These are phyloP conservation scores for Penicillium arizonense DNA, from an alignment of 495 filamentous ascomycete genomes.

Conservation along the genomic window DNA sequence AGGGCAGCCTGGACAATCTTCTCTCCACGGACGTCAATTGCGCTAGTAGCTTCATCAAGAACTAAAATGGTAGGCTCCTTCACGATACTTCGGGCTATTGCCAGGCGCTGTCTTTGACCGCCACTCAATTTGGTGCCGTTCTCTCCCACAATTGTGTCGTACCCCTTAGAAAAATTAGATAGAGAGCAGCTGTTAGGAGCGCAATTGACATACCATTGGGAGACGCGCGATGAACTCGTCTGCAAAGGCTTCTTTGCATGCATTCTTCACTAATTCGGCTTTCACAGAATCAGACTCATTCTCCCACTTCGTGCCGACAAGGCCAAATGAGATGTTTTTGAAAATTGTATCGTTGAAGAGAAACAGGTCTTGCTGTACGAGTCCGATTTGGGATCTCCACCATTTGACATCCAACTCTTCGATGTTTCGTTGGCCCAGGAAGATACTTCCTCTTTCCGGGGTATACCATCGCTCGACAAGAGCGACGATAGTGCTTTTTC, in stretches of 20 bases:
- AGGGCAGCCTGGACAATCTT: conserved; percentile 47
- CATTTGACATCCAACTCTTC: conserved; percentile 73
- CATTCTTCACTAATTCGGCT: conserved; percentile 36
- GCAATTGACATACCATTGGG: conserved; percentile 22
- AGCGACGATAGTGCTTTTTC: conserved; percentile 66
- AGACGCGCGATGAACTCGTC: conserved; percentile 39
- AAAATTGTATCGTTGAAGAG: conserved; percentile 74
- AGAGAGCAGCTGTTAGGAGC: conserved; percentile 21
- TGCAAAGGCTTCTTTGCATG: conserved; percentile 66
- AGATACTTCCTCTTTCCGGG: conserved; percentile 39
- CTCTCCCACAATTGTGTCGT: conserved; percentile 38
- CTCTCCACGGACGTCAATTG: conserved; percentile 50
- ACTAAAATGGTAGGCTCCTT: conserved; percentile 79
- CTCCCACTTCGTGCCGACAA: conserved; percentile 65
- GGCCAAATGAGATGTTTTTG: conserved; percentile 75
- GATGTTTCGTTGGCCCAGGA: conserved; percentile 48
- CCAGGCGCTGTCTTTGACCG: conserved; percentile 59
- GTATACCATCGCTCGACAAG: conserved; percentile 63
- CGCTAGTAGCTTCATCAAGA: conserved; percentile 51
- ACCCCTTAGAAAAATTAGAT: conserved; percentile 17
- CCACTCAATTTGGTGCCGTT: conserved; percentile 35
- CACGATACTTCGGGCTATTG: conserved; percentile 77
- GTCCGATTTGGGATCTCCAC: conserved; percentile 75
- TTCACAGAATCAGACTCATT: conserved; percentile 48
- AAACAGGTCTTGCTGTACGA: conserved; percentile 54